phyloP scores from a whole-genome alignment of 2,329 filamentous ascomycete species.

The Fusarium clavum region DNA sequence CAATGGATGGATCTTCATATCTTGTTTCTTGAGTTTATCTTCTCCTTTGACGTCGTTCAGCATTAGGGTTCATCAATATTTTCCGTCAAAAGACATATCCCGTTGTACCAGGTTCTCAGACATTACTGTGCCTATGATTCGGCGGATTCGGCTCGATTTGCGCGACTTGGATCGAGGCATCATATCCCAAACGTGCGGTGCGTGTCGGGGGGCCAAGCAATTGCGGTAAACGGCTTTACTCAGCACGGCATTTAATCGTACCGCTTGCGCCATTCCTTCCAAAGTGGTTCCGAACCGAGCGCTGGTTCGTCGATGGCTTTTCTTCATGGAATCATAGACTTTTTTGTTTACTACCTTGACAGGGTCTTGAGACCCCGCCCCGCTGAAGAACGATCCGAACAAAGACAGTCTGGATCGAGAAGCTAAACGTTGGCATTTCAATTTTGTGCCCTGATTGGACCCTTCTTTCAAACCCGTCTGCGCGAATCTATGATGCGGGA shows the following conservation, averaged over 20 bases:
- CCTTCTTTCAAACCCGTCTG: slow-evolving; percentile 2
- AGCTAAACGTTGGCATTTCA: background rate
- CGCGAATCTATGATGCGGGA: slow-evolving; percentile 10
- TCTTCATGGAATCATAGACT: slow-evolving; percentile 41
- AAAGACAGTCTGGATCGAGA: slow-evolving; percentile 16
- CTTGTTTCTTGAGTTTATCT: background rate
- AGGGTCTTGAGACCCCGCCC: slow-evolving; percentile 34
- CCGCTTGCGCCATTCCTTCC: slow-evolving; percentile 39
- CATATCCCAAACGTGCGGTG: slow-evolving; percentile 7
- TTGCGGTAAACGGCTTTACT: slow-evolving; percentile 23
- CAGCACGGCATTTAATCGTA: slow-evolving; percentile 41
- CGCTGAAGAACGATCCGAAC: slow-evolving; percentile 23
- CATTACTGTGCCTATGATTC: background rate
- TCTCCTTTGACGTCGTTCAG: background rate
- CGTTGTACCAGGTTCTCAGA: background rate
- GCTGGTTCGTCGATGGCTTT: slow-evolving; percentile 35
- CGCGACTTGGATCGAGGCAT: slow-evolving; percentile 25
- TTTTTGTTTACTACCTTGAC: slow-evolving; percentile 17
- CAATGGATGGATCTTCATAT: background rate
- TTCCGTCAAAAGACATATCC: background rate
- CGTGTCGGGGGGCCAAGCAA: slow-evolving; percentile 6
- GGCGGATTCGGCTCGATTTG: slow-evolving; percentile 11
- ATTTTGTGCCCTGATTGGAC: slow-evolving; percentile 19
- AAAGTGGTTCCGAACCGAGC: slow-evolving; percentile 33
- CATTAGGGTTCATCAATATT: background rate